Evolutionary conservation across 2,329 filamentous ascomycete species (phyloP).

Genomic region (Xylariaceae sp.): DNA sequence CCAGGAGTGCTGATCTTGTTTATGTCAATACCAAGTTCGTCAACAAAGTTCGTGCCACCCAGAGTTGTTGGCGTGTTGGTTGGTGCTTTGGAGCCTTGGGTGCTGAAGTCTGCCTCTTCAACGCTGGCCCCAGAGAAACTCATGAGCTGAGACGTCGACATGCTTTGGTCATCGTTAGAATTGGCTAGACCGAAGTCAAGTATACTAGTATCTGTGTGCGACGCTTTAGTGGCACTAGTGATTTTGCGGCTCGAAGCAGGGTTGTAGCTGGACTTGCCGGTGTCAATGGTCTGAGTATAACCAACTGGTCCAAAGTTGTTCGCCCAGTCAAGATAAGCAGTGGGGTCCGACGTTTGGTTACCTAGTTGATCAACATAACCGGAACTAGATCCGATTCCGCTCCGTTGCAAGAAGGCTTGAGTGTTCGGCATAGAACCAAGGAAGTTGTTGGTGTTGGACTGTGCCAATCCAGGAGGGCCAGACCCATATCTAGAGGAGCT

Average conservation of each 20-base stretch:
- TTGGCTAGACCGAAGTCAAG: conserved; percentile 41
- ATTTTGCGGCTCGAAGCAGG: conserved; percentile 19
- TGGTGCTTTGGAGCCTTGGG: conserved; percentile 41
- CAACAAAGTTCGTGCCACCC: conserved; percentile 24
- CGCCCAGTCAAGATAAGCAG: conserved; percentile 36
- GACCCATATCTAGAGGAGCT: conserved; percentile 21
- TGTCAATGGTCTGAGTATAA: conserved; percentile 20
- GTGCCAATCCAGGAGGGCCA: conserved; percentile 22
- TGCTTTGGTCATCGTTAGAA: conserved; percentile 21
- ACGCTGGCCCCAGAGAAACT: conserved; percentile 36
- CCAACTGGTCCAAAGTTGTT: conserved; percentile 26
- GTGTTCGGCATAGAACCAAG: conserved; percentile 35
- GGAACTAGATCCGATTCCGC: conserved; percentile 17
- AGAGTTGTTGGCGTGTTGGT: conserved; percentile 46
- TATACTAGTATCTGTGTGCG: conserved; percentile 47
- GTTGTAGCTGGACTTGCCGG: conserved; percentile 22
- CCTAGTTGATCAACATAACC: conserved; percentile 33
- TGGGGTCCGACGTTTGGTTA: conserved; percentile 29
- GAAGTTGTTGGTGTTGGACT: conserved; percentile 24
- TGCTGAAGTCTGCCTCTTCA: conserved; percentile 38
- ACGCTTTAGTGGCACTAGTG: conserved; percentile 32
- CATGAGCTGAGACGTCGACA: conserved; percentile 32
- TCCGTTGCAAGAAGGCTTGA: conserved; percentile 33
- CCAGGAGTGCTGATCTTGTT: conserved; percentile 29
- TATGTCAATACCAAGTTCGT: conserved; percentile 30